A percentile compares a stretch with the other conserved stretches of the same genome.
phyloP scores from a whole-genome alignment of 352 stramenopile genomes.

The Phytophthora hibernalis region DNA sequence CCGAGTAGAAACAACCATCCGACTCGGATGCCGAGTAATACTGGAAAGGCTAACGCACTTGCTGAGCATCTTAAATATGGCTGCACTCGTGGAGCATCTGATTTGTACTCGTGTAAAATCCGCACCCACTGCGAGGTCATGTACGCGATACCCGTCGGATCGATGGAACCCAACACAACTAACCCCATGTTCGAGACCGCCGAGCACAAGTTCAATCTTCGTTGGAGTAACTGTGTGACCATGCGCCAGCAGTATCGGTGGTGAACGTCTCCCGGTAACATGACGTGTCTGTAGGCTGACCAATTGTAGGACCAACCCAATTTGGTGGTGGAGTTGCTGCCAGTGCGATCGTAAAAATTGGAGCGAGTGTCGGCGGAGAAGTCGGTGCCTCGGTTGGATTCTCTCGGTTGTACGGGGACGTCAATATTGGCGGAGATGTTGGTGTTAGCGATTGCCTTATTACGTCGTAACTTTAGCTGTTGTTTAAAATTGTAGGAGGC shows the following conservation, averaged over 20 bases:
- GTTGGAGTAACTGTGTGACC: neutral
- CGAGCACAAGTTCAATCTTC: too few species aligned
- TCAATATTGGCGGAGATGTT: too few species aligned
- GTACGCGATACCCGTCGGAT: conserved; percentile 54
- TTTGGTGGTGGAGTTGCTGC: conserved; percentile 26
- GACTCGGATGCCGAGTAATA: too few species aligned
- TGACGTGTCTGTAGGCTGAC: conserved; percentile 38
- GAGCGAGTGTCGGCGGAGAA: neutral
- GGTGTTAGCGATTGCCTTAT: too few species aligned
- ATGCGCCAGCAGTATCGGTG: neutral
- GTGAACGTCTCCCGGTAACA: conserved; percentile 55
- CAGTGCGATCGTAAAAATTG: neutral
- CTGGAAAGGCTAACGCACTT: too few species aligned
- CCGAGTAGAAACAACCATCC: too few species aligned
- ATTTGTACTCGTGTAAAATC: too few species aligned
- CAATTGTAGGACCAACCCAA: conserved; percentile 37
- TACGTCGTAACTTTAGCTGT: too few species aligned
- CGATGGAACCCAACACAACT: conserved; percentile 33
- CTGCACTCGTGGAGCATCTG: too few species aligned
- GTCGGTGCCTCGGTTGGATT: neutral
- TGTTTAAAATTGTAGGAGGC: too few species aligned
- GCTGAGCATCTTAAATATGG: too few species aligned
- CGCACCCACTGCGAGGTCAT: too few species aligned
- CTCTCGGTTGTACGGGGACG: neutral
- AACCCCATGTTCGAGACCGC: conserved; percentile 41